Evolutionary conservation across 2,329 filamentous ascomycete species (phyloP).

Genomic region (Bisporella sp.): DNA sequence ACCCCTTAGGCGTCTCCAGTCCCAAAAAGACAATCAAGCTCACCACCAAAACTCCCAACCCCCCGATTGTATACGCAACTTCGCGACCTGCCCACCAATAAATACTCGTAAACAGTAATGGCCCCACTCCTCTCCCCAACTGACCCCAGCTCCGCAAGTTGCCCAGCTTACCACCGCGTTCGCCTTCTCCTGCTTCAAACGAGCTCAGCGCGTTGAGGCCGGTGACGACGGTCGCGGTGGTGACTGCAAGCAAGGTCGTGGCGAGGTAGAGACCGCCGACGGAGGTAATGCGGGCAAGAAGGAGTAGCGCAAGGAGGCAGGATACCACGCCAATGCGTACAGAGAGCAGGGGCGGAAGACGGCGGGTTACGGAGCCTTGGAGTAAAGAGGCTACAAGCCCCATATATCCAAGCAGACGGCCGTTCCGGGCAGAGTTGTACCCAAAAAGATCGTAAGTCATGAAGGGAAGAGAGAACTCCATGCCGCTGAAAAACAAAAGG

Average conservation of each 20-base stretch:
- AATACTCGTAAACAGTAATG: constrained; percentile 83
- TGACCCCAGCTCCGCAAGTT: constrained; percentile 78
- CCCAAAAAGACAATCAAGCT: constrained; percentile 62
- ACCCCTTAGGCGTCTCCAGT: constrained; percentile 43
- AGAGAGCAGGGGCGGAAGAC: constrained; percentile 71
- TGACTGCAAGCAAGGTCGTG: constrained; percentile 77
- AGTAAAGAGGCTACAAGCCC: constrained; percentile 87
- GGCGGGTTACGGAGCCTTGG: constrained; percentile 84
- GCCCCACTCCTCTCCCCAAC: constrained; percentile 78
- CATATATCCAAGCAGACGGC: constrained; percentile 81
- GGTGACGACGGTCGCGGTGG: constrained; percentile 90
- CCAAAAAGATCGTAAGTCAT: constrained; percentile 94
- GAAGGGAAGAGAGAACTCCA: constrained; percentile 96
- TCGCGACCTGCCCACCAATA: constrained; percentile 98
- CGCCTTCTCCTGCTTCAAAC: constrained; percentile 73
- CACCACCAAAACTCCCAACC: constrained; percentile 72
- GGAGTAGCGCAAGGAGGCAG: constrained; percentile 72
- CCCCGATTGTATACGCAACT: constrained; percentile 75
- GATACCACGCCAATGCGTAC: constrained; percentile 73
- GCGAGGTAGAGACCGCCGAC: constrained; percentile 70
- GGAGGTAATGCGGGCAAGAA: constrained; percentile 65
- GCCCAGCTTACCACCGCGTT: constrained; percentile 82
- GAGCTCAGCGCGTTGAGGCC: constrained; percentile 87
- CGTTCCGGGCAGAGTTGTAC: constrained; percentile 73
- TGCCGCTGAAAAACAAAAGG: constrained; percentile 92